phyloP scores from a whole-genome alignment of 169 alveolate species.

The Theileria parva region DNA sequence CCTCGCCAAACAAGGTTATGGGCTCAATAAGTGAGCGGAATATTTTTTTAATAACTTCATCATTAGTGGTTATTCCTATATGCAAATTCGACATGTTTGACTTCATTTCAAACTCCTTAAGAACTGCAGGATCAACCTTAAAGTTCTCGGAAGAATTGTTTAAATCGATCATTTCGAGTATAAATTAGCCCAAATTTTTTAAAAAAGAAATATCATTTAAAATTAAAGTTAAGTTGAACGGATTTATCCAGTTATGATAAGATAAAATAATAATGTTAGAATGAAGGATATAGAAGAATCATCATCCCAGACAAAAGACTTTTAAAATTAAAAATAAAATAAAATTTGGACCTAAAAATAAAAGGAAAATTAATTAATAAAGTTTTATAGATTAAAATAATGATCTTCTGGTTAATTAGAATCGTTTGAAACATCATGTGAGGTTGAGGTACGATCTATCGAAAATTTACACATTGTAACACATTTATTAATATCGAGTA shows the following conservation, averaged over 20 bases:
- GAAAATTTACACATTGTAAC: conserved; percentile 52
- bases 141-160: conserved; percentile 40
- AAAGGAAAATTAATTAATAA: conserved; percentile 56
- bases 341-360: conserved; percentile 49
- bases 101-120: conserved; percentile 75
- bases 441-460: conserved; percentile 47
- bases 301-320: conserved; percentile 42
- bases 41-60: conserved; percentile 63
- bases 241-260: neutral
- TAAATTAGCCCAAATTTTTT: neutral
- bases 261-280: conserved; percentile 22
- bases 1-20: conserved; percentile 78
- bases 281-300: conserved; percentile 49
- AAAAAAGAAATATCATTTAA: neutral
- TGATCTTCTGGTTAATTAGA: conserved; percentile 32
- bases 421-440: conserved; percentile 55
- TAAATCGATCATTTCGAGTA: conserved; percentile 33
- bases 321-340: conserved; percentile 46
- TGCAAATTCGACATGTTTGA: conserved; percentile 68
- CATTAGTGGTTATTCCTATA: conserved; percentile 76
- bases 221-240: neutral
- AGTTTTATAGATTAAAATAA: conserved; percentile 43
- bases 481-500: conserved; percentile 30
- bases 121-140: conserved; percentile 43
- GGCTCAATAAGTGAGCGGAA: conserved; percentile 77